phyloP scores from a whole-genome alignment of 768 basidiomycete species.

The Melanogaster broomeanus region DNA sequence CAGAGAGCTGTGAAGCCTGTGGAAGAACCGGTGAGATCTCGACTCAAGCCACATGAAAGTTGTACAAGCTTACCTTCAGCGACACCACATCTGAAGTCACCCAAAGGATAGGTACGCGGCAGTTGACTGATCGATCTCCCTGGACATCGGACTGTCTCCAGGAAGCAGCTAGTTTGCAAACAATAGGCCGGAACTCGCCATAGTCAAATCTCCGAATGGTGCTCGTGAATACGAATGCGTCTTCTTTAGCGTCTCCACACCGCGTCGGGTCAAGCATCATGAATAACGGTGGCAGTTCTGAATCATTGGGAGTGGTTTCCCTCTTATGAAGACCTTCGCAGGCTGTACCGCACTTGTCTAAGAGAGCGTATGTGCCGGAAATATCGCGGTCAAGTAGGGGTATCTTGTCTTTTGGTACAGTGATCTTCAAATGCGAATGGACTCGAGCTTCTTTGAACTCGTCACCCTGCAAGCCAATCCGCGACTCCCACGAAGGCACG shows the following conservation, averaged over 20 bases:
- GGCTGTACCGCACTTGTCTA: slow-evolving; percentile 89
- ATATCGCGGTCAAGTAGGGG: slow-evolving; percentile 73
- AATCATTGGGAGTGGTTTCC: slow-evolving; percentile 42
- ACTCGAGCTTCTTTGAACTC: slow-evolving; percentile 69
- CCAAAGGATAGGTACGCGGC: slow-evolving; percentile 70
- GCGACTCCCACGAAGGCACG: slow-evolving; percentile 84
- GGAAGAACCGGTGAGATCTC: slow-evolving; percentile 4
- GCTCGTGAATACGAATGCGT: slow-evolving; percentile 84
- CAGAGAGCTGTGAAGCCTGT: slow-evolving; percentile 53
- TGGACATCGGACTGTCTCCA: slow-evolving; percentile 74
- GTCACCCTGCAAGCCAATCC: slow-evolving; percentile 69
- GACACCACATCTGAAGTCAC: slow-evolving; percentile 45
- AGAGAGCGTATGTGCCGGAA: slow-evolving; percentile 73
- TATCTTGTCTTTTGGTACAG: slow-evolving; percentile 50
- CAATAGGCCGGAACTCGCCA: slow-evolving; percentile 75
- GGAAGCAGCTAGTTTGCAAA: slow-evolving; percentile 68
- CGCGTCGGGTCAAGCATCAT: slow-evolving; percentile 87
- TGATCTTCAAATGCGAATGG: slow-evolving; percentile 64
- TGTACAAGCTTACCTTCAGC: slow-evolving; percentile 50
- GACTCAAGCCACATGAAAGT: neutral
- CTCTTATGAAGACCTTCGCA: slow-evolving; percentile 81
- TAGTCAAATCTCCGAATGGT: slow-evolving; percentile 78
- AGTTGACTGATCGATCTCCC: slow-evolving; percentile 50
- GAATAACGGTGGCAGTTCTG: slow-evolving; percentile 57
- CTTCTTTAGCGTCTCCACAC: slow-evolving; percentile 69